These are phyloP conservation scores for Solanum hybrid DNA, from an alignment of 305 asterid species.

Conservation along the genomic window DNA sequence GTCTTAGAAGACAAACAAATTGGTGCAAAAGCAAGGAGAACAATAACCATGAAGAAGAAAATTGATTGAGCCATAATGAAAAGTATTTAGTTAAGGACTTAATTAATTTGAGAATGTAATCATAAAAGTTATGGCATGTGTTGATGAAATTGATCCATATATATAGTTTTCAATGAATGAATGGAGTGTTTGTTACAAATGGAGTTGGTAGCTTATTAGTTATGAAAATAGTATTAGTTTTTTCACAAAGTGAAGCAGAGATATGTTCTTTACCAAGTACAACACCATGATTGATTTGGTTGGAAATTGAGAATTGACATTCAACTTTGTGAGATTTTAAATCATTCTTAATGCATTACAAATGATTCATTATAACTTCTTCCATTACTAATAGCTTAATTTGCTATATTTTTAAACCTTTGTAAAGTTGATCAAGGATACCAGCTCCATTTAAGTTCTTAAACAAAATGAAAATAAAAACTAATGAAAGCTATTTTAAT, in stretches of 20 bases:
- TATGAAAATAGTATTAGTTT: not conserved
- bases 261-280: not conserved
- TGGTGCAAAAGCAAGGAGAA: constrained; percentile 44
- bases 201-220: constrained; percentile 6
- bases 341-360: not conserved
- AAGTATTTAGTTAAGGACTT: not conserved
- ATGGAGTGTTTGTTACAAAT: not conserved
- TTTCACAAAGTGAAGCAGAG: not conserved
- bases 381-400: not conserved
- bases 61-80: constrained; percentile 30
- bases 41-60: constrained; percentile 21
- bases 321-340: not conserved
- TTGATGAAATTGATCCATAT: not conserved
- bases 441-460: no score
- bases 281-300: not conserved
- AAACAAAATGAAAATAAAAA: no score
- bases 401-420: not conserved
- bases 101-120: not conserved
- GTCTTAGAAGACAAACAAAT: constrained; percentile 34
- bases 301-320: not conserved
- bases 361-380: not conserved
- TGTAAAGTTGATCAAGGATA: not conserved
- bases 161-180: not conserved
- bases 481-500: no score
- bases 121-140: not conserved